Evolutionary conservation across 768 basidiomycete species (phyloP), one percentile per base, ranked within the genome.

Genomic region (Amanita jacksonii): DNA sequence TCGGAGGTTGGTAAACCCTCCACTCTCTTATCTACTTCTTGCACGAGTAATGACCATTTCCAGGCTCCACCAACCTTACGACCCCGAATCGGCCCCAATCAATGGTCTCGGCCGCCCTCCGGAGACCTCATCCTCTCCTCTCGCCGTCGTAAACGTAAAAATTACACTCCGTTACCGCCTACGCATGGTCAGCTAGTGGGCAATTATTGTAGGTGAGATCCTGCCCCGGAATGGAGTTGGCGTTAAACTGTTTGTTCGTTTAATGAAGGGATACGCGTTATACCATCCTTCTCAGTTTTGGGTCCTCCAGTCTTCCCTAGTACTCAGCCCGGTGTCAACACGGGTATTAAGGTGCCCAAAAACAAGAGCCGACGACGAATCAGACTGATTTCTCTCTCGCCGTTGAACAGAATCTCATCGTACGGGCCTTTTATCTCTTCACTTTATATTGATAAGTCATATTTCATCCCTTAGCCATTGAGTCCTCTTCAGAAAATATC

Each of bases 1-100:
- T 71, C n/a, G 47, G 52, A 15, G 70, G 71, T 31, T 71, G 69
- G 66, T 54, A 43, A n/a, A n/a, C n/a, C n/a, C n/a, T n/a, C n/a
- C 44, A 55, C 2, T 22, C 45, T 10, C 8, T 13, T 40, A 19
- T 28, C 7, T 19, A 3, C 33, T 28, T 15, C n/a, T 5, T 15
- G 8, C 41, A 34, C 25, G 22, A 19, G 7, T 34, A 19, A 19
- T 15, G 27, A 25, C 2, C n/a, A 27, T 16, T 23, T 20, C 8
- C 35, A 57, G 53, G 59, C 57, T 57, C 44, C 60, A 56, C 35
- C 38, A 19, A 4, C 51, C 50, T 4, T 53, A 59, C 8, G 45
- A 46, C n/a, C 54, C 65, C 0, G 52, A 60, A n/a, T 54, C 53
- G 1, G 62, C 62, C 8, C 53, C 69, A 8, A 53, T 70, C 39